Base-by-base conservation (phyloP, 1,284 basidiomycete species). In the Caloboletus inedulis region DNA sequence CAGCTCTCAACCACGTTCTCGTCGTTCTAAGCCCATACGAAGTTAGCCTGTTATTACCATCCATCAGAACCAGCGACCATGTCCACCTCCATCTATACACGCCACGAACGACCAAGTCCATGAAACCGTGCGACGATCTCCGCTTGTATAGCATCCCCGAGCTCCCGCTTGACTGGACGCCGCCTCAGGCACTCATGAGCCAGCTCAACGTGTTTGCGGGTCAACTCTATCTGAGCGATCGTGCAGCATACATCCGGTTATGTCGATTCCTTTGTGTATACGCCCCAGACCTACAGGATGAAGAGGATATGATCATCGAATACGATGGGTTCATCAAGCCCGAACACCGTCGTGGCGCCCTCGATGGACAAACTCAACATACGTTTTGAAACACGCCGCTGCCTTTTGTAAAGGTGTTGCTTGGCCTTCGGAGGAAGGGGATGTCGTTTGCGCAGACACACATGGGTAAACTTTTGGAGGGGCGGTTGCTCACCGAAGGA, bases 1-100 rank as follows among this genome's bases (percentile, higher is more conserved):
- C 13, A 4, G 35, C 19, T 12, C 12, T 18, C 6, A 43, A 34
- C 4, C 36, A 41, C 1, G 40, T 60, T 7, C 57, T 74, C 0
- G 64, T 80, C 29, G 54, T 72, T 6, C 46, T 77, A 36, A 80
- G 78, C 56, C 77, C 78, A 2, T 66, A 63, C 46, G 78, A 80
- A 52, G 74, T 62, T 16, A 70, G 76, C 36, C 52, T 49, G 23
- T 62, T 79, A 6, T 58, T 79, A 2, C 68, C 71, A 0, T 23
- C 47, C 0, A 75, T 78, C 43, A 67, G 66, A 18, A 39, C 43
- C n/a, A 72, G 66, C 56, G 52, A 53, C 2, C 37, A 43, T 1
- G 69, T 77, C 3, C 62, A 60, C 47, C 63, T 80, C 3, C 77
- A 79, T 50, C 18, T 74, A 2, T 80, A 77, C 51, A 59, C 74